Evolutionary conservation across 108 stramenopile species (phyloP).

Genomic region (Nitzschia sp.): DNA sequence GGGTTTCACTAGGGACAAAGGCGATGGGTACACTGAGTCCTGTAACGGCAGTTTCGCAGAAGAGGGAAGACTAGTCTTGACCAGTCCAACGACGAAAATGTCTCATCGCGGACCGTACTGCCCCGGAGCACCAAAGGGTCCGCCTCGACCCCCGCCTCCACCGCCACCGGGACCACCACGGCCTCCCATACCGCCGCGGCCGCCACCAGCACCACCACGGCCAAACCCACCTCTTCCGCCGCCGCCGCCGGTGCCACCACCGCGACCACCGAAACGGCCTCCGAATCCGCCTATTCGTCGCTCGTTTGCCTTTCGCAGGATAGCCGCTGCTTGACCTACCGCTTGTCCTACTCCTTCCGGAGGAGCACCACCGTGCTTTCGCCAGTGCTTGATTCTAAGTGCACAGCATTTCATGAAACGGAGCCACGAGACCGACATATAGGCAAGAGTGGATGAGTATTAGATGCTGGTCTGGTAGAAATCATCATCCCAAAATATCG

Average conservation of each 20-base stretch:
- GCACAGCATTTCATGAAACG: too few relatives aligned
- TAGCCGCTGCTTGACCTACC: conserved; percentile 89
- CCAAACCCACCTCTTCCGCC: conserved; percentile 39
- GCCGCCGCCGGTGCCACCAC: conserved; percentile 30
- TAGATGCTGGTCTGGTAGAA: too few relatives aligned
- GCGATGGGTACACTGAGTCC: too few relatives aligned
- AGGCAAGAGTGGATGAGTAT: too few relatives aligned
- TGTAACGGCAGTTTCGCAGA: not conserved
- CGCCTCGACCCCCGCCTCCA: conserved; percentile 14
- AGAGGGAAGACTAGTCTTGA: too few relatives aligned
- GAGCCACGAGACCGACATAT: too few relatives aligned
- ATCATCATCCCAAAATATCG: too few relatives aligned
- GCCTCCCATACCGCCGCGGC: conserved; percentile 5
- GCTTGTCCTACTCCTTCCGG: conserved; percentile 88
- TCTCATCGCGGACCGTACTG: conserved; percentile 44
- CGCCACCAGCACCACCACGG: conserved; percentile 34
- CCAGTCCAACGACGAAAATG: not conserved
- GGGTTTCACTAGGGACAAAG: too few relatives aligned
- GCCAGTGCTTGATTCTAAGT: conserved; percentile 82
- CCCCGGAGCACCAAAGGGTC: conserved; percentile 33
- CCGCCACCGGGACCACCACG: conserved; percentile 5
- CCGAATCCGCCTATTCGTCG: conserved; percentile 71
- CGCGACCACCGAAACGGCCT: conserved; percentile 50
- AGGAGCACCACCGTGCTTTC: conserved; percentile 89
- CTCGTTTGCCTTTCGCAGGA: conserved; percentile 83